These are phyloP conservation scores for Rosa rugosa DNA, from an alignment of 306 rosid species.

Conservation along the genomic window DNA sequence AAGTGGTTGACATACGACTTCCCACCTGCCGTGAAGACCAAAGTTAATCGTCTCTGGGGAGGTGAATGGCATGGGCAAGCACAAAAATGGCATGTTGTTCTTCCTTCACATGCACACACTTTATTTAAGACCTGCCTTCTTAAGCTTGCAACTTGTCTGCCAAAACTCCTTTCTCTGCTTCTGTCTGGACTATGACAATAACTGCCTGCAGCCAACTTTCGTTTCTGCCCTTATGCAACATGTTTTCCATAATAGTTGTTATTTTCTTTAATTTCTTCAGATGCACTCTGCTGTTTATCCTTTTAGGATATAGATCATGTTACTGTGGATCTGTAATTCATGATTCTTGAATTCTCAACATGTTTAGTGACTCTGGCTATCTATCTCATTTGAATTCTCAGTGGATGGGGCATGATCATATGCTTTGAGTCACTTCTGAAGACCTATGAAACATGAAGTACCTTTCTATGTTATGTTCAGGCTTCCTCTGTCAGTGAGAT, in stretches of 20 bases:
- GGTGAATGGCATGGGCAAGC: constrained; percentile 99
- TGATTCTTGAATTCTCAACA: not conserved
- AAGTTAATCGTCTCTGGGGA: constrained; percentile 97
- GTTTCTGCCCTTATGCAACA: not conserved
- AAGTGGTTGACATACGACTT: constrained; percentile 94
- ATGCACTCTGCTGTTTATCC: not conserved
- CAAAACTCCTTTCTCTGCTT: not conserved
- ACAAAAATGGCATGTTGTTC: constrained; percentile 71
- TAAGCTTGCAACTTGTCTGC: constrained; percentile 3
- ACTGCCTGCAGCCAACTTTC: not conserved
- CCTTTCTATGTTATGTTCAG: not conserved
- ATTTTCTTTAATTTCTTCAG: not conserved
- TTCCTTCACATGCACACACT: constrained; percentile 8
- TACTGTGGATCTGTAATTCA: not conserved
- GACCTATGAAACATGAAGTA: not conserved
- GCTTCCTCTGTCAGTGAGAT: constrained; percentile 9
- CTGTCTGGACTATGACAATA: not conserved
- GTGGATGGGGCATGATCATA: not conserved
- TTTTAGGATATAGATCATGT: not conserved
- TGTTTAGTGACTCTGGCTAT: not conserved
- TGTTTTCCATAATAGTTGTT: not conserved
- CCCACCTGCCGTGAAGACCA: constrained; percentile 91
- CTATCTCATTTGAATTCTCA: not conserved
- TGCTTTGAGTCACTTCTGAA: not conserved
- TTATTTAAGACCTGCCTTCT: constrained; percentile 5